phyloP scores from a whole-genome alignment of 441 rosid genomes.

The Lepidium campestre region DNA sequence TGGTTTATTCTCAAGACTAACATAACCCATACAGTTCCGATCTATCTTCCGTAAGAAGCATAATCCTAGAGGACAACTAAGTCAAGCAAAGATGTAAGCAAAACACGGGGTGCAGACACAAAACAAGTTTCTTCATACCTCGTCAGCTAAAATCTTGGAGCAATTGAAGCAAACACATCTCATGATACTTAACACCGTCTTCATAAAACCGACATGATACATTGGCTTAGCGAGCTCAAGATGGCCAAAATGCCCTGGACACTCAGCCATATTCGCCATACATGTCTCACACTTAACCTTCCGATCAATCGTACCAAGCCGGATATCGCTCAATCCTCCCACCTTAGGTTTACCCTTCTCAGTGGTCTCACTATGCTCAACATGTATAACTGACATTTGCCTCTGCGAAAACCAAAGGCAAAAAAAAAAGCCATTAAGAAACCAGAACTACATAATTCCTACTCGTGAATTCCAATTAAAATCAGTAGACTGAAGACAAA shows the following conservation, averaged over 20 bases:
- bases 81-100: not conserved
- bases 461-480: not conserved
- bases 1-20: slow-evolving; percentile 2
- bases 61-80: not conserved
- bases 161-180: slow-evolving; percentile 96
- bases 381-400: slow-evolving; percentile 94
- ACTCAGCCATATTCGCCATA: slow-evolving; percentile 95
- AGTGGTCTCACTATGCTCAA: slow-evolving; percentile 87
- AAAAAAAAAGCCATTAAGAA: not conserved
- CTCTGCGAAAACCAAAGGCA: slow-evolving; percentile 43
- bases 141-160: slow-evolving; percentile 83
- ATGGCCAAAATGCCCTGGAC: slow-evolving; percentile 96
- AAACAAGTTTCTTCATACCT: slow-evolving; percentile 41
- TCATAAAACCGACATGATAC: slow-evolving; percentile 93
- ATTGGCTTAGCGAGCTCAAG: slow-evolving; percentile 98
- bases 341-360: slow-evolving; percentile 94
- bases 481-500: not conserved
- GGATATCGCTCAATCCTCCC: slow-evolving; percentile 76
- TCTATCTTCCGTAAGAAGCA: not conserved
- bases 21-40: not conserved
- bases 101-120: not conserved
- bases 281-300: slow-evolving; percentile 95
- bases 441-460: not conserved
- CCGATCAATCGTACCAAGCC: slow-evolving; percentile 89
- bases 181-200: slow-evolving; percentile 90